A percentile compares a stretch with the other conserved stretches of the same genome.
phyloP scores from a whole-genome alignment of 495 filamentous ascomycete genomes.

The Podospora australis region DNA sequence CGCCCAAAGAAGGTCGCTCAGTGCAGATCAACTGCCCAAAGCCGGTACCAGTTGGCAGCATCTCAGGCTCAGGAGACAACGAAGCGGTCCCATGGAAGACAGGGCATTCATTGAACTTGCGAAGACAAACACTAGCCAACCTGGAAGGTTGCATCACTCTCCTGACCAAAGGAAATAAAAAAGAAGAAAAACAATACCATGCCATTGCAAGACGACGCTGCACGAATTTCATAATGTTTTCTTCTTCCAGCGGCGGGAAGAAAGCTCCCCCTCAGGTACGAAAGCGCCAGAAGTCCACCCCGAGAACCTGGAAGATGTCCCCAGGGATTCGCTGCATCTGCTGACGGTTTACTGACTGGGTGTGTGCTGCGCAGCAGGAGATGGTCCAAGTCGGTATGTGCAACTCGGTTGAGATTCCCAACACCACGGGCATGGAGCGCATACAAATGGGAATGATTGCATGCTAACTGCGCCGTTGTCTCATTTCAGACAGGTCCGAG shows the following conservation, averaged over 20 bases:
- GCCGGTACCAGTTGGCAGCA: conserved; percentile 10
- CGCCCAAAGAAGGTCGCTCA: background rate
- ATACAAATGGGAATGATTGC: no score
- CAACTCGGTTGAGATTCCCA: conserved; percentile 2
- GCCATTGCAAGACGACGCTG: conserved; percentile 16
- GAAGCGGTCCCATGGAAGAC: background rate
- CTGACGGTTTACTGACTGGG: conserved; percentile 23
- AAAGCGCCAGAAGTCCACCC: conserved; percentile 8
- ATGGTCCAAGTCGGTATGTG: conserved; percentile 97
- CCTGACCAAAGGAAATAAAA: background rate
- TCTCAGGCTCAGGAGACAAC: conserved; percentile 7
- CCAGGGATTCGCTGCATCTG: conserved; percentile 2
- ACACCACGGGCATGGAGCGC: no score
- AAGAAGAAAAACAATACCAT: conserved; percentile 8
- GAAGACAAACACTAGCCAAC: background rate
- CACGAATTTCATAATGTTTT: conserved; percentile 42
- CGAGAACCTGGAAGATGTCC: no score
- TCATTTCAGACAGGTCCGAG: conserved; percentile 52
- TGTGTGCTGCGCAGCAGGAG: conserved; percentile 54
- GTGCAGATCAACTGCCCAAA: conserved; percentile 6
- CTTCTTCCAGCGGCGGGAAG: conserved; percentile 53
- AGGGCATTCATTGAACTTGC: background rate
- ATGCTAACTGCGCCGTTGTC: conserved; percentile 24
- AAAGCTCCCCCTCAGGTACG: conserved; percentile 70
- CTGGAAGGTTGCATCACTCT: background rate